phyloP scores from a whole-genome alignment of 805 yeast species.

The Cyberlindnera maclurae region DNA sequence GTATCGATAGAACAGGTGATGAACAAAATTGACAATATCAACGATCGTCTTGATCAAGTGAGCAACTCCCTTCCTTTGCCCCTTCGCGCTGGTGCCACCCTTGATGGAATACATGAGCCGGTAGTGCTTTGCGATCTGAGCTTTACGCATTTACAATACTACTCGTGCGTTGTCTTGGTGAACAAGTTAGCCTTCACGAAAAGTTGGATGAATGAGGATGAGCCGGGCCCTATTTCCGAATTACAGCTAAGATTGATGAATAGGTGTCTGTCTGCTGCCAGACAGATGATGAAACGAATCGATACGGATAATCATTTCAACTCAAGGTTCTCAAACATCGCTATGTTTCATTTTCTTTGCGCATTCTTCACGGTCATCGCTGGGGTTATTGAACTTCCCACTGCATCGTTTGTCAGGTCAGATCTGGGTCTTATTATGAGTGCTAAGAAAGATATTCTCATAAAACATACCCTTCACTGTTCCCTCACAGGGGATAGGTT shows the following conservation, averaged over 20 bases:
- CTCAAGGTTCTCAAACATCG: slow-evolving; percentile 8
- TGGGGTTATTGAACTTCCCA: slow-evolving; percentile 19
- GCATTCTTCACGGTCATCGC: slow-evolving; percentile 21
- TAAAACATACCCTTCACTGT: not conserved
- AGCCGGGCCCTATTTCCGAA: not conserved
- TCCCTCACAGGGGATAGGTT: not conserved
- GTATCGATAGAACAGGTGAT: slow-evolving; percentile 13
- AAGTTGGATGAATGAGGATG: not conserved
- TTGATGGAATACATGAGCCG: slow-evolving; percentile 2
- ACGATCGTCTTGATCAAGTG: slow-evolving; percentile 11
- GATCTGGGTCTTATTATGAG: slow-evolving; percentile 9
- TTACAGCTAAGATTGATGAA: slow-evolving; percentile 9
- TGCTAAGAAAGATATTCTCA: slow-evolving; percentile 4
- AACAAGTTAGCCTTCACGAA: slow-evolving; percentile 23
- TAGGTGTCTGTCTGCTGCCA: slow-evolving; percentile 18
- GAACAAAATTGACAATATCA: slow-evolving; percentile 13
- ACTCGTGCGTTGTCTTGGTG: slow-evolving; percentile 14
- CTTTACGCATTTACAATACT: slow-evolving; percentile 16
- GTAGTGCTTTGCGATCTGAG: slow-evolving; percentile 7
- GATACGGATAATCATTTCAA: slow-evolving; percentile 4
- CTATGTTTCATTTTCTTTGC: slow-evolving; percentile 17
- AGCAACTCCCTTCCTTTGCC: slow-evolving; percentile 7
- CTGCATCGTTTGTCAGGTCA: slow-evolving; percentile 6
- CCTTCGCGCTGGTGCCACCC: slow-evolving; percentile 10
- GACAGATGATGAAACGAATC: slow-evolving; percentile 8